Conservation (phyloP, 805 yeast species). For the Metschnikowia sp. region DNA sequence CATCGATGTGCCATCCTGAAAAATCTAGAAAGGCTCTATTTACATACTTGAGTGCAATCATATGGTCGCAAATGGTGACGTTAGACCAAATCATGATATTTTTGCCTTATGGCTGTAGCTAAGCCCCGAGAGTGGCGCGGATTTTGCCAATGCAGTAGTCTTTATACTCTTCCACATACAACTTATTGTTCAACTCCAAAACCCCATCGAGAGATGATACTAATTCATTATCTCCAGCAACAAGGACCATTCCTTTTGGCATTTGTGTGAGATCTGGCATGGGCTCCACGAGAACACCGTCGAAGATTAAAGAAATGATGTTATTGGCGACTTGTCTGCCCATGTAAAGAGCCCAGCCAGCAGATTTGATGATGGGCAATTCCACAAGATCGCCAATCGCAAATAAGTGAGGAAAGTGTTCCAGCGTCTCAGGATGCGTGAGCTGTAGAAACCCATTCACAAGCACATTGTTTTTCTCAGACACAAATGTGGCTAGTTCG, state of each 20-base stretch:
- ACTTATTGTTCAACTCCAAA: slow-evolving; percentile 31
- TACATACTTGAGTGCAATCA: too few species aligned
- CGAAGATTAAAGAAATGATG: slow-evolving; percentile 26
- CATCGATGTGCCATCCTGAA: too few species aligned
- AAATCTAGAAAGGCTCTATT: too few species aligned
- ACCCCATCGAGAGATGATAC: slow-evolving; percentile 35
- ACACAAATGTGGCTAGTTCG: slow-evolving; percentile 23
- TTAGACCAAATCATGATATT: too few species aligned
- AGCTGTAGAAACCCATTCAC: slow-evolving; percentile 39
- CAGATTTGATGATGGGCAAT: slow-evolving; percentile 39
- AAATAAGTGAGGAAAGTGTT: slow-evolving; percentile 26
- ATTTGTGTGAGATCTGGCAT: slow-evolving; percentile 30
- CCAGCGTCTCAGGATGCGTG: slow-evolving; percentile 14
- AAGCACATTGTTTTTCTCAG: slow-evolving; percentile 25
- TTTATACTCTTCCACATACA: slow-evolving; percentile 36
- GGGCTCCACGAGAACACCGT: slow-evolving; percentile 30
- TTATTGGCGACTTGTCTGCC: slow-evolving; percentile 40
- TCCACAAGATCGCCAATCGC: slow-evolving; percentile 40
- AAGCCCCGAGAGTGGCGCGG: slow-evolving; percentile 32
- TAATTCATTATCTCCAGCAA: slow-evolving; percentile 38
- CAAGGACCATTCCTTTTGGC: slow-evolving; percentile 41
- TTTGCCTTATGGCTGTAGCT: not conserved
- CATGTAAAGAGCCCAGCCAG: slow-evolving; percentile 45
- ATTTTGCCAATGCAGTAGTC: slow-evolving; percentile 43
- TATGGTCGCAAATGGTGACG: too few species aligned